Evolutionary conservation across 257 asterid genomes (phyloP).

Genomic region (Solanum chiquidenum): DNA sequence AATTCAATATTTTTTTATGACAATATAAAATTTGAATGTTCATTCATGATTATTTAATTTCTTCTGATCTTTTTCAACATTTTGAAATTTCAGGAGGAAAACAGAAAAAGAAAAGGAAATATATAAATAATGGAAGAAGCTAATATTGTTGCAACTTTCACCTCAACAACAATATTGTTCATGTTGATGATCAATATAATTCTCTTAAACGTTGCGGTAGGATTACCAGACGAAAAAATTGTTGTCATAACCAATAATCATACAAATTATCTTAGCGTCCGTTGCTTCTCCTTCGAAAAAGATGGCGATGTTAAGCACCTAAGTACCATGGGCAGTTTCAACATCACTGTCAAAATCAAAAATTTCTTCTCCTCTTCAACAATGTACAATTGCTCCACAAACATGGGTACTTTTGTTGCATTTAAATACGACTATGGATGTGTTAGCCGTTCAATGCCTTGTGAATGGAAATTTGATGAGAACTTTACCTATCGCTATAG

Average conservation of each 20-base stretch:
- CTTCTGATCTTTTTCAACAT: neutral
- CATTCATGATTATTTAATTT: neutral
- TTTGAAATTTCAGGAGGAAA: neutral
- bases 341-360: conserved; percentile 14
- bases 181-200: neutral
- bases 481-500: conserved; percentile 25
- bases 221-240: neutral
- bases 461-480: conserved; percentile 67
- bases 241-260: conserved; percentile 18
- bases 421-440: conserved; percentile 32
- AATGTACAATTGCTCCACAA: conserved; percentile 35
- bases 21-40: neutral
- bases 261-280: conserved; percentile 44
- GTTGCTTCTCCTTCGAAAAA: conserved; percentile 49
- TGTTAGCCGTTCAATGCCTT: neutral
- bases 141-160: neutral
- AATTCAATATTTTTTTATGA: neutral
- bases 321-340: conserved; percentile 19
- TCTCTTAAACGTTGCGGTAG: neutral
- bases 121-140: neutral
- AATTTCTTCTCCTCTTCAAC: neutral
- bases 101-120: neutral
- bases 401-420: conserved; percentile 60
- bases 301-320: conserved; percentile 23
- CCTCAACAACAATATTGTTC: neutral